phyloP scores from a whole-genome alignment of 495 filamentous ascomycete genomes.

The Aspergillus kassunensis region DNA sequence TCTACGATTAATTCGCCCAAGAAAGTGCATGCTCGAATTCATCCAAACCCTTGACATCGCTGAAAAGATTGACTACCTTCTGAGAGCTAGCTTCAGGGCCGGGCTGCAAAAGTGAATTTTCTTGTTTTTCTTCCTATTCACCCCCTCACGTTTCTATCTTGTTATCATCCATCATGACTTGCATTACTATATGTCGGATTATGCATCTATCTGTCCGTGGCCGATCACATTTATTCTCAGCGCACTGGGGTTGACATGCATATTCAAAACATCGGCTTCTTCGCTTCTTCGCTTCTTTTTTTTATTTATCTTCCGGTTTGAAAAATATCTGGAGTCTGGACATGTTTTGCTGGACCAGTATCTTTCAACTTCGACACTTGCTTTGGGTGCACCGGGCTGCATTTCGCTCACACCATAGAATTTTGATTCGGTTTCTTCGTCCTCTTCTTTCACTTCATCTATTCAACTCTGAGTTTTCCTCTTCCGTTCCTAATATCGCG shows the following conservation, averaged over 20 bases:
- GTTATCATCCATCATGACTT: constrained; percentile 22
- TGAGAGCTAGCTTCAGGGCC: constrained; percentile 38
- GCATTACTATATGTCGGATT: constrained; percentile 24
- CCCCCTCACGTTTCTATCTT: constrained; percentile 17
- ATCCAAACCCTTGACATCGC: constrained; percentile 51
- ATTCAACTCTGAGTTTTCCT: constrained; percentile 9
- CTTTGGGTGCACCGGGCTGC: constrained; percentile 33
- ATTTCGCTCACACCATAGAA: constrained; percentile 36
- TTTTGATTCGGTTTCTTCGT: constrained; percentile 22
- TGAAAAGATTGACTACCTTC: constrained; percentile 46
- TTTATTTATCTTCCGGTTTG: constrained; percentile 16
- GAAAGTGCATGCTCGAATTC: constrained; percentile 51
- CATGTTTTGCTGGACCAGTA: constrained; percentile 37
- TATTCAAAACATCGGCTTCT: constrained; percentile 17
- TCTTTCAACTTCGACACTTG: constrained; percentile 32
- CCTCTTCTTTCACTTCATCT: background rate
- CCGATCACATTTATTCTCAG: constrained; percentile 16
- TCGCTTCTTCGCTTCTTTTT: constrained; percentile 10
- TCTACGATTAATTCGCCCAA: constrained; percentile 37
- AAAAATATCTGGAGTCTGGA: constrained; percentile 42
- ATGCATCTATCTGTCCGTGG: constrained; percentile 23
- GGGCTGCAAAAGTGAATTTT: constrained; percentile 40
- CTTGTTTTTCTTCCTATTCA: constrained; percentile 17
- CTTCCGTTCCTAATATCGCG: constrained; percentile 20
- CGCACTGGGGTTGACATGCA: constrained; percentile 21